Evolutionary conservation across 139 green algal genomes (phyloP).

Genomic region (Tetraselmis striata): DNA sequence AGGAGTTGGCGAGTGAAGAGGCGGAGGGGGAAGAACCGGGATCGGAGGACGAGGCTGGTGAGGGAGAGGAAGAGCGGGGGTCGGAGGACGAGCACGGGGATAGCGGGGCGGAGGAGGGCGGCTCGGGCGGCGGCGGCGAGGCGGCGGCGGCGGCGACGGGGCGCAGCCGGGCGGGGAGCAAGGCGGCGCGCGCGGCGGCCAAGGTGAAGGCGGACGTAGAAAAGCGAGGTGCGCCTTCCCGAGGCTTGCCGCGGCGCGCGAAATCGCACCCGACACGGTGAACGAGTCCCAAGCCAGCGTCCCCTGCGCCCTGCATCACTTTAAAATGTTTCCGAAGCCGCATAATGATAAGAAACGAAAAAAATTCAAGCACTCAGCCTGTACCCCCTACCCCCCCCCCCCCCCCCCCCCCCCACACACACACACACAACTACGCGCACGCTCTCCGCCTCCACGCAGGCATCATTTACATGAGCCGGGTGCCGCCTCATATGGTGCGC

Average conservation of each 20-base stretch:
- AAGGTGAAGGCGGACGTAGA: neutral
- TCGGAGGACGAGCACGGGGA: neutral
- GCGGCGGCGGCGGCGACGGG: neutral
- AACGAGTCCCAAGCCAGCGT: no score
- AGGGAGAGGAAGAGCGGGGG: neutral
- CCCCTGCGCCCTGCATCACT: no score
- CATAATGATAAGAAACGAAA: no score
- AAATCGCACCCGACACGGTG: no score
- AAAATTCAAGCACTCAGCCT: no score
- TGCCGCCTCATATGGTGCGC: constrained; percentile 57
- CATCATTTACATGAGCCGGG: constrained; percentile 78
- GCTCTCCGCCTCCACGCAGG: no score
- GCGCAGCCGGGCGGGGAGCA: neutral
- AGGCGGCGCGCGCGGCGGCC: neutral
- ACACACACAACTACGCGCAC: no score
- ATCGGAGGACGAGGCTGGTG: neutral
- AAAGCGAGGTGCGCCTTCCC: neutral
- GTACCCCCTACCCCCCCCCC: no score
- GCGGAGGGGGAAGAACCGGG: neutral
- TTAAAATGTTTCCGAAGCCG: no score
- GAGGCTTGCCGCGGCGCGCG: no score
- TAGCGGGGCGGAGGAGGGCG: neutral
- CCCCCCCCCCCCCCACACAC: no score
- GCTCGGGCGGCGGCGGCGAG: neutral
- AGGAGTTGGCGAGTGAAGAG: no score